Evolutionary conservation across 805 yeast genomes (phyloP).

Genomic region (Candida insectalens): DNA sequence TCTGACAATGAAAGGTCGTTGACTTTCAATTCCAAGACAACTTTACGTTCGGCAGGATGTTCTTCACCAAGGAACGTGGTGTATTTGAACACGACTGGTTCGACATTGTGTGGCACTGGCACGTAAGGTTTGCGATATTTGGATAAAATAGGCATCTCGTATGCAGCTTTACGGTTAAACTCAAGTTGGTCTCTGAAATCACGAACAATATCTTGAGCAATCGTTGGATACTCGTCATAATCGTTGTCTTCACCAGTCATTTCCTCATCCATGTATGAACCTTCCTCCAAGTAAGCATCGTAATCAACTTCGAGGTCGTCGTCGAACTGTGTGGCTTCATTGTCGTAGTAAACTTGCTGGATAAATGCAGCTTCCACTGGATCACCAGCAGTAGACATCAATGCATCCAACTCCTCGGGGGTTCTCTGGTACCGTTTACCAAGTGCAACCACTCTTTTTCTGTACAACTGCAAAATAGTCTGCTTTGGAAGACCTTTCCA

Average conservation of each 20-base stretch:
- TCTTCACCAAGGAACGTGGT: slow-evolving; percentile 66
- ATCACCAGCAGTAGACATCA: slow-evolving; percentile 33
- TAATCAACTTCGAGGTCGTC: slow-evolving; percentile 32
- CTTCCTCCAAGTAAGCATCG: slow-evolving; percentile 28
- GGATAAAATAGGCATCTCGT: slow-evolving; percentile 79
- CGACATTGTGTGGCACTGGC: slow-evolving; percentile 31
- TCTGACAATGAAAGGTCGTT: slow-evolving; percentile 41
- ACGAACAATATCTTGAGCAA: slow-evolving; percentile 62
- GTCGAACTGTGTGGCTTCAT: slow-evolving; percentile 34
- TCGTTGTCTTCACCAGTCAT: slow-evolving; percentile 32
- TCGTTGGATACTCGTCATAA: slow-evolving; percentile 57
- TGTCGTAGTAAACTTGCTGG: slow-evolving; percentile 26
- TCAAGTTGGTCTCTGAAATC: slow-evolving; percentile 70
- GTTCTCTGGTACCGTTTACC: slow-evolving; percentile 42
- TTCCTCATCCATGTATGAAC: slow-evolving; percentile 20
- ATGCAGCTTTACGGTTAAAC: slow-evolving; percentile 77
- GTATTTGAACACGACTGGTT: slow-evolving; percentile 61
- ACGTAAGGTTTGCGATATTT: slow-evolving; percentile 64
- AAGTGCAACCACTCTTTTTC: slow-evolving; percentile 40
- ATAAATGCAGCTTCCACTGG: slow-evolving; percentile 19
- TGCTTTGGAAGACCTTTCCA: slow-evolving; percentile 67
- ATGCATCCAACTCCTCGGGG: slow-evolving; percentile 46
- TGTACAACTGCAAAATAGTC: slow-evolving; percentile 49
- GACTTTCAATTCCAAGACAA: slow-evolving; percentile 47
- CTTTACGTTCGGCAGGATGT: slow-evolving; percentile 63